A percentile compares a stretch with the other conserved stretches of the same genome.
Evolutionary conservation across 2,329 filamentous ascomycete species (phyloP).

Genomic region (Calonectria henricotiae): DNA sequence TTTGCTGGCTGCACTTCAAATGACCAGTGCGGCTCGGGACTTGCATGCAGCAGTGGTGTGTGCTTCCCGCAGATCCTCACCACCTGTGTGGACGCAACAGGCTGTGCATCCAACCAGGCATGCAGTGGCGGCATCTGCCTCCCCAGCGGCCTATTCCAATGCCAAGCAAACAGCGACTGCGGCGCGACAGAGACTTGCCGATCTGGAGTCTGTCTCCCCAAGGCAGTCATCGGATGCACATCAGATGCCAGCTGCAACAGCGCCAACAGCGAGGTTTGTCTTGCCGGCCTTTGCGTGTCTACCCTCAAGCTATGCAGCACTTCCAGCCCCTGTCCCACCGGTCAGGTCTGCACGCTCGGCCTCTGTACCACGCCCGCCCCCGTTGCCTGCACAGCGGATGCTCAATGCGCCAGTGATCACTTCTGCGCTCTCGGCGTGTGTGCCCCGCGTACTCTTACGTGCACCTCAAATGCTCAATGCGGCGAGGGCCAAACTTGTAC

Average conservation of each 20-base stretch:
- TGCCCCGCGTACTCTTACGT: slow-evolving; percentile 26
- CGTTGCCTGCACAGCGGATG: not conserved
- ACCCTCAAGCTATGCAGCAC: slow-evolving; percentile 13
- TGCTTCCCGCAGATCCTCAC: slow-evolving; percentile 29
- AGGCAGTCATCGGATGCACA: slow-evolving; percentile 10
- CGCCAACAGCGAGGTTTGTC: slow-evolving; percentile 23
- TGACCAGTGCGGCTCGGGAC: slow-evolving; percentile 9
- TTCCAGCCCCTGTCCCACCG: slow-evolving; percentile 5
- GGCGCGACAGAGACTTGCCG: slow-evolving; percentile 16
- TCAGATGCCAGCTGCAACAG: slow-evolving; percentile 11
- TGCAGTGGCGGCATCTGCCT: slow-evolving; percentile 30
- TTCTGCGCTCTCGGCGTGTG: slow-evolving; percentile 25
- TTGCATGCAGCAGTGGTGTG: not conserved
- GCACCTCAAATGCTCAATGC: slow-evolving; percentile 22
- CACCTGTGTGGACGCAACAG: not conserved
- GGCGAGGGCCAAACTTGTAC: slow-evolving; percentile 25
- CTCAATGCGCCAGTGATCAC: slow-evolving; percentile 24
- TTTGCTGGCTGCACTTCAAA: not conserved
- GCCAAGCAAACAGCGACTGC: slow-evolving; percentile 20
- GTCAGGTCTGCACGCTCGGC: slow-evolving; percentile 26
- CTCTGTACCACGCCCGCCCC: slow-evolving; percentile 8
- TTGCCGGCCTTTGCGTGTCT: slow-evolving; percentile 30
- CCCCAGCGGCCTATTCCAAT: slow-evolving; percentile 9
- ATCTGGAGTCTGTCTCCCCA: slow-evolving; percentile 18
- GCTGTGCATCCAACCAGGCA: not conserved